A percentile compares a stretch with the other conserved stretches of the same genome.
These are phyloP conservation scores for Gossypium armourianum DNA, from an alignment of 441 rosid species.

Conservation along the genomic window DNA sequence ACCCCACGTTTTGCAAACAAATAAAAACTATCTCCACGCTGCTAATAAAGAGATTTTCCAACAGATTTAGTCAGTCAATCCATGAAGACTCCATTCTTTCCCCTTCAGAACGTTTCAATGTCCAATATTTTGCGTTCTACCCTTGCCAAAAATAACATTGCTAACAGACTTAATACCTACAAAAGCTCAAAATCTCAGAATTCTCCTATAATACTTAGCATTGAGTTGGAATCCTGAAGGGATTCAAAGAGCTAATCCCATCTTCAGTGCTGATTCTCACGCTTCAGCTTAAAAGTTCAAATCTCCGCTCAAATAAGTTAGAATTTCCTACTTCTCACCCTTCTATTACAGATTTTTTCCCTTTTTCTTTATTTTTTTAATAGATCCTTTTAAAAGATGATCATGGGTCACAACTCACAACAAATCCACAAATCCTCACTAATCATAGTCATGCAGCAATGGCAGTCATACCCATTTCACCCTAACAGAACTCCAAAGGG, in stretches of 20 bases:
- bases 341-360: not conserved
- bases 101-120: not conserved
- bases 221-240: not conserved
- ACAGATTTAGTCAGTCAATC: not conserved
- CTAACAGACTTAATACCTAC: not conserved
- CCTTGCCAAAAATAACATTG: not conserved
- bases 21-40: not conserved
- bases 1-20: not conserved
- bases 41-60: not conserved
- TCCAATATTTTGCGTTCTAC: not conserved
- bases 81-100: not conserved
- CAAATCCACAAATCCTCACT: slow-evolving; percentile 4
- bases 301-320: not conserved
- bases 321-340: not conserved
- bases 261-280: not conserved
- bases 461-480: not conserved
- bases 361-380: not conserved
- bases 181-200: not conserved
- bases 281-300: not conserved
- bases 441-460: not conserved
- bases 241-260: not conserved
- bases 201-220: not conserved
- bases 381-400: not conserved
- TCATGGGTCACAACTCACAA: not conserved
- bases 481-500: not conserved